These are phyloP conservation scores for Tephrocybe sp. DNA, from an alignment of 768 basidiomycete genomes.

Conservation along the genomic window DNA sequence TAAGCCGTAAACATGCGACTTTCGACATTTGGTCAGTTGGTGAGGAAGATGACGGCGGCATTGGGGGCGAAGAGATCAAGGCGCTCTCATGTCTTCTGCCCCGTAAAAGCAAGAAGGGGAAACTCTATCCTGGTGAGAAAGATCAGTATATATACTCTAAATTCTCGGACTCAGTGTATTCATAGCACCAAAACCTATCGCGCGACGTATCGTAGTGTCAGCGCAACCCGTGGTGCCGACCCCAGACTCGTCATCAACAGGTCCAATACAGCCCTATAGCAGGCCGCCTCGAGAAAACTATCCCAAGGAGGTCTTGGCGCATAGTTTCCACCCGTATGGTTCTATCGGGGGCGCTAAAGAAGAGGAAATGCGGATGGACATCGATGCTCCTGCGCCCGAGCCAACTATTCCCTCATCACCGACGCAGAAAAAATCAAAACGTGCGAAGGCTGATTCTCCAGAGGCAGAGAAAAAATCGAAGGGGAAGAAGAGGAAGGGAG, in stretches of 20 bases:
- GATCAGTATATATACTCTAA: neutral
- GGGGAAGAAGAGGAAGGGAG: constrained; percentile 49
- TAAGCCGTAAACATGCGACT: constrained; percentile 52
- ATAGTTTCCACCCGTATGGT: constrained; percentile 64
- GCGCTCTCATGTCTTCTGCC: constrained; percentile 64
- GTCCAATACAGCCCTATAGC: constrained; percentile 29
- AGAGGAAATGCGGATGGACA: constrained; percentile 23
- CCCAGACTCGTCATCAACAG: constrained; percentile 21
- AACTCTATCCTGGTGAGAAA: constrained; percentile 53
- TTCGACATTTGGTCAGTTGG: constrained; percentile 72
- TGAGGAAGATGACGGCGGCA: constrained; percentile 32
- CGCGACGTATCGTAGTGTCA: constrained; percentile 58
- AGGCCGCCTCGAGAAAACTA: constrained; percentile 60
- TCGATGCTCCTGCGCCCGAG: constrained; percentile 5
- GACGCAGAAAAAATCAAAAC: constrained; percentile 12
- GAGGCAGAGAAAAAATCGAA: constrained; percentile 35
- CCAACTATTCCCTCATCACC: neutral
- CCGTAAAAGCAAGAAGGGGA: constrained; percentile 57
- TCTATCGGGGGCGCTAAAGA: constrained; percentile 35
- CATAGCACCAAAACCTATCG: constrained; percentile 58
- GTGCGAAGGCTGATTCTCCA: constrained; percentile 11
- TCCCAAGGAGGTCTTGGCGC: constrained; percentile 60
- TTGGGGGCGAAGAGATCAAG: constrained; percentile 66
- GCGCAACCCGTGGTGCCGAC: constrained; percentile 45
- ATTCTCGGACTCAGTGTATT: neutral